Evolutionary conservation across 345 rosid species (phyloP).

Genomic region (Populus ilicifolia): DNA sequence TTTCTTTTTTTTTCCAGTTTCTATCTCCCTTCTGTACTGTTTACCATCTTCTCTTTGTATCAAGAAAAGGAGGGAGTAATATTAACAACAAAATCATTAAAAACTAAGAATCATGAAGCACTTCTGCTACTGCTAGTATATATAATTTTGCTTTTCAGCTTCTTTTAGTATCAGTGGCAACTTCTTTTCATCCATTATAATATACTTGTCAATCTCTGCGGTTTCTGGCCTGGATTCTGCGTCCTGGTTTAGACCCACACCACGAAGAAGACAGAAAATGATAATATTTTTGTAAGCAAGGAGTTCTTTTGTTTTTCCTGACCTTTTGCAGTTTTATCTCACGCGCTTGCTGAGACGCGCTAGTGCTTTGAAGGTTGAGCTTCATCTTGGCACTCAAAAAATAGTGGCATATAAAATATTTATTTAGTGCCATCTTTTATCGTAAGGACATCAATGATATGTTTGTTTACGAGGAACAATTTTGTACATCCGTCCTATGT

Average conservation of each 20-base stretch:
- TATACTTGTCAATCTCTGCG: not conserved
- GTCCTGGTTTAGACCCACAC: not conserved
- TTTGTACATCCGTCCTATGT: too few relatives aligned
- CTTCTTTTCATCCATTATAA: not conserved
- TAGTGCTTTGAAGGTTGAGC: not conserved
- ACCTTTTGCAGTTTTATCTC: not conserved
- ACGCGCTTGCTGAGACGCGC: not conserved
- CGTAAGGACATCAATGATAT: too few relatives aligned
- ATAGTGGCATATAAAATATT: too few relatives aligned
- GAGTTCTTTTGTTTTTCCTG: too few relatives aligned
- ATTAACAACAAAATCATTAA: not conserved
- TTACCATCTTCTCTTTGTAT: not conserved
- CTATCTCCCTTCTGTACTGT: not conserved
- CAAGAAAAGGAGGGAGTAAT: not conserved
- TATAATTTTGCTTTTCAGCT: too few relatives aligned
- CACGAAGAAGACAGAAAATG: not conserved
- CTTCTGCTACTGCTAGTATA: not conserved
- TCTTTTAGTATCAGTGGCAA: not conserved
- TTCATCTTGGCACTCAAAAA: not conserved
- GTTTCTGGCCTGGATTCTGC: not conserved
- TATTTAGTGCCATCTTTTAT: too few relatives aligned
- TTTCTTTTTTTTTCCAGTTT: not conserved
- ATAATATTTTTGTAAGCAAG: not conserved
- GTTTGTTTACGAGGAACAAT: too few relatives aligned
- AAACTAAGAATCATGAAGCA: not conserved